Base-by-base conservation (phyloP, 345 rosid species). In the Syzygium oleosum region DNA sequence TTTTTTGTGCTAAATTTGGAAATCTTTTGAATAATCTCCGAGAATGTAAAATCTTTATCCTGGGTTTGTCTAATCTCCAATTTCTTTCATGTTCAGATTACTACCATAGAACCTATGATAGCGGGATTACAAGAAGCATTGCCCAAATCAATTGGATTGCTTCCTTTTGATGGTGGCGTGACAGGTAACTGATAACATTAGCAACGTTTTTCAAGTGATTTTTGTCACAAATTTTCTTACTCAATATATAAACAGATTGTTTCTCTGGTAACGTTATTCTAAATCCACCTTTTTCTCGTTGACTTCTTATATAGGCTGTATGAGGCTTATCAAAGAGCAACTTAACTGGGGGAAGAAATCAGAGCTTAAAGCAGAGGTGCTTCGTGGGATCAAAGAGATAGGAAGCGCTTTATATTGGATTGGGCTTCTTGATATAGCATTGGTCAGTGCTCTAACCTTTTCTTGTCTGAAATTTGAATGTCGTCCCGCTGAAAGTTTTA, bases 71-170 rank as follows among this genome's bases (percentile, higher is more conserved):
- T 91, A 52, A 88, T 89, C 49, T 87, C 84, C n/a, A 34, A 85
- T 61, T 55, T 38, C 46, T 49, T 85, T 52, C 54, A 56, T 90
- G 89, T 92, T 89, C 92, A 96, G 99, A 91, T 96, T 88, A 92
- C 97, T 78, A 91, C 92, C 49, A 91, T 98, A 31, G 99, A 98
- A 90, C 98, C 99, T 5, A 93, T 96, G 98, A 93, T 96, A 88
- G 89, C 91, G 12, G 99, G 99, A 61, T 90, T 98, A 90, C 99
- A 96, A 94, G 99, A 96, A 90, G 95, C 95, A 55, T 90, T 98
- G 87, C 99, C 99, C 6, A 98, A 96, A 91, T 96, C 99, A 87
- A 94, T 98, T 88, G 99, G 99, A 89, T 91, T 98, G 90, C 99
- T 98, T 87, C 96, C 98, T 89, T 98, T 96, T 84, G 99, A 98